Evolutionary conservation across 306 rosid genomes (phyloP).

Genomic region (Glycine tomentella): DNA sequence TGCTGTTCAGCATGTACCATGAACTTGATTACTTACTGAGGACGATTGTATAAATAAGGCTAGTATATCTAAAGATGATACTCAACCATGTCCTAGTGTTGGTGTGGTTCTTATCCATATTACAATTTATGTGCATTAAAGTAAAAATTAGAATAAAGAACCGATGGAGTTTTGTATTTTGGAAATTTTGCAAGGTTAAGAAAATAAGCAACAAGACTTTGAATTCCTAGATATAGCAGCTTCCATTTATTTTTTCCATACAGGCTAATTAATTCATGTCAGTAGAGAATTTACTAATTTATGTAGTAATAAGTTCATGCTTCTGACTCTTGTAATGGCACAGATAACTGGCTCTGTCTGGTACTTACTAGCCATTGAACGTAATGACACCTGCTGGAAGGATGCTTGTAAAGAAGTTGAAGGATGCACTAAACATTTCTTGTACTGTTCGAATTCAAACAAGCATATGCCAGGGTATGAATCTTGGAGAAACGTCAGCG

Average conservation of each 20-base stretch:
- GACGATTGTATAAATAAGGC: not conserved
- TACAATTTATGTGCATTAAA: not conserved
- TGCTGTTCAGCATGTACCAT: not conserved
- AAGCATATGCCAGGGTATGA: constrained; percentile 54
- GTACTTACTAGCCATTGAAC: constrained; percentile 86
- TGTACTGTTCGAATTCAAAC: constrained; percentile 65
- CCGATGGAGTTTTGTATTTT: not conserved
- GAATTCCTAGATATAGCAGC: not conserved
- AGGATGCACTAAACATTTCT: constrained; percentile 56
- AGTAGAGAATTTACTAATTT: constrained; percentile 1
- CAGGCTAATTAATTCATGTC: not conserved
- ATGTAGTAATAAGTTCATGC: not conserved
- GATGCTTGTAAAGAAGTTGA: constrained; percentile 54
- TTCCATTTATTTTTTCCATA: not conserved
- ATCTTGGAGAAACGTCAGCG: constrained; percentile 60
- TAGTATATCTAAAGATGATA: not conserved
- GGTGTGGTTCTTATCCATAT: not conserved
- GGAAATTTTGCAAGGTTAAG: not conserved
- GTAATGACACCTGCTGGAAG: constrained; percentile 79
- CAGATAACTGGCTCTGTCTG: constrained; percentile 87
- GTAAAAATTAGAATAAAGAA: not conserved
- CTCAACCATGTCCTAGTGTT: not conserved
- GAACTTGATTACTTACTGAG: not conserved
- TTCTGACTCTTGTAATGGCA: constrained; percentile 25
- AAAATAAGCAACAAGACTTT: not conserved